phyloP scores from a whole-genome alignment of 1,284 basidiomycete genomes.

The Rhodotorula sp. region DNA sequence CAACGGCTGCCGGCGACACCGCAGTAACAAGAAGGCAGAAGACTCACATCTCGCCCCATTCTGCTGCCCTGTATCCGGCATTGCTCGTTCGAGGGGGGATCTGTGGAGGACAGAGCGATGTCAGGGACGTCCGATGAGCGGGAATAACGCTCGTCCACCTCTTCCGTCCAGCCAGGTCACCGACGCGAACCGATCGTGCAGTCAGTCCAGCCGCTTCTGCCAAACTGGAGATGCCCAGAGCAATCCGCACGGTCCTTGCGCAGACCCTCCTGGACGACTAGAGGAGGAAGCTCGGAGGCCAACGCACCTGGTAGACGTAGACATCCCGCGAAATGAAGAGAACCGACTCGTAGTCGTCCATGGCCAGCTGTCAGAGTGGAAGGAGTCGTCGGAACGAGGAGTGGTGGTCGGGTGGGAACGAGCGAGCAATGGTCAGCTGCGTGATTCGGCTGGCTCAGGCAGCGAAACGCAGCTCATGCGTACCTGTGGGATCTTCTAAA shows the following conservation, averaged over 20 bases:
- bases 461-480: too few relatives aligned
- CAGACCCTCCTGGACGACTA: too few relatives aligned
- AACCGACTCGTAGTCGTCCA: slow-evolving; percentile 75
- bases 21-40: not conserved
- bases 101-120: slow-evolving; percentile 53
- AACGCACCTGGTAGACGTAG: slow-evolving; percentile 57
- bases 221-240: not conserved
- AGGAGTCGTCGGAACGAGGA: not conserved
- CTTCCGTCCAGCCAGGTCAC: too few relatives aligned
- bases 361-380: not conserved
- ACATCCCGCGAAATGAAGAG: slow-evolving; percentile 80
- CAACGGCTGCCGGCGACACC: not conserved
- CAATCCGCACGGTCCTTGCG: not conserved
- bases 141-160: too few relatives aligned
- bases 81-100: slow-evolving; percentile 77
- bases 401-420: too few relatives aligned
- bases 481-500: too few relatives aligned
- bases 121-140: not conserved
- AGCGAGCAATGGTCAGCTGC: not conserved
- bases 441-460: too few relatives aligned
- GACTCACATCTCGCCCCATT: slow-evolving; percentile 54
- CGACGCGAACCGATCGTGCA: too few relatives aligned
- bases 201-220: too few relatives aligned
- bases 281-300: slow-evolving; percentile 20
- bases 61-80: slow-evolving; percentile 77